Percentiles rank a stretch among this genome's conserved stretches.
phyloP scores from a whole-genome alignment of 2,329 filamentous ascomycete genomes.

The Colletotrichum cereale region DNA sequence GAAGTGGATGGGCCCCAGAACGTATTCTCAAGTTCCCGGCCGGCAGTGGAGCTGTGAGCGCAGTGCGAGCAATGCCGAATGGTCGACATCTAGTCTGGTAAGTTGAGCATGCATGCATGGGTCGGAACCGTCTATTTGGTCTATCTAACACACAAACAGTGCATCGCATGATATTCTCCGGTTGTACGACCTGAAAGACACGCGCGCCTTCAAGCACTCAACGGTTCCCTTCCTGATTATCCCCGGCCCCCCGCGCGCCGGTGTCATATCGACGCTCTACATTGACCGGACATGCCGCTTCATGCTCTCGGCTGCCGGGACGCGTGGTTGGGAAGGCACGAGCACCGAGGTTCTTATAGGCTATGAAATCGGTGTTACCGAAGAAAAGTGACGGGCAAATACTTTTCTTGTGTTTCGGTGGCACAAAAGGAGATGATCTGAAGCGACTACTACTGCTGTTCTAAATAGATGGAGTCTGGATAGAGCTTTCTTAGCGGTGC shows the following conservation, averaged over 20 bases:
- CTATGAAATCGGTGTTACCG: conserved; percentile 79
- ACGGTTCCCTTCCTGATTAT: conserved; percentile 96
- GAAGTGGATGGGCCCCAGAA: conserved; percentile 76
- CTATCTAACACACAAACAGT: conserved; percentile 56
- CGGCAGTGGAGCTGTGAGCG: conserved; percentile 90
- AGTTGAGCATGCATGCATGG: conserved; percentile 38
- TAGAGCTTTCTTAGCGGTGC: neutral
- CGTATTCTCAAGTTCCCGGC: conserved; percentile 88
- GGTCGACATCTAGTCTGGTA: conserved; percentile 88
- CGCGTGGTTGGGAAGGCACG: conserved; percentile 92
- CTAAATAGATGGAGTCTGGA: neutral
- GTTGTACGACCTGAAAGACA: conserved; percentile 86
- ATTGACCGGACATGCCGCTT: conserved; percentile 89
- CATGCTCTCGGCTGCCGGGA: conserved; percentile 93
- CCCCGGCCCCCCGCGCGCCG: conserved; percentile 84
- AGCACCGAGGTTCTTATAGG: conserved; percentile 92
- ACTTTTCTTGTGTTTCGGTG: neutral
- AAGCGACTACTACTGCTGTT: neutral
- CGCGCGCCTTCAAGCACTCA: conserved; percentile 75
- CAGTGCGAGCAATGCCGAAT: conserved; percentile 91
- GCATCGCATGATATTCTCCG: conserved; percentile 94
- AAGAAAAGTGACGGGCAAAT: conserved; percentile 26
- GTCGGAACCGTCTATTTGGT: conserved; percentile 2
- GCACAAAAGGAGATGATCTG: neutral
- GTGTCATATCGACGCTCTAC: conserved; percentile 88